These are phyloP conservation scores for Aphanomyces stellatus DNA, from an alignment of 352 stramenopile genomes.

Conservation along the genomic window DNA sequence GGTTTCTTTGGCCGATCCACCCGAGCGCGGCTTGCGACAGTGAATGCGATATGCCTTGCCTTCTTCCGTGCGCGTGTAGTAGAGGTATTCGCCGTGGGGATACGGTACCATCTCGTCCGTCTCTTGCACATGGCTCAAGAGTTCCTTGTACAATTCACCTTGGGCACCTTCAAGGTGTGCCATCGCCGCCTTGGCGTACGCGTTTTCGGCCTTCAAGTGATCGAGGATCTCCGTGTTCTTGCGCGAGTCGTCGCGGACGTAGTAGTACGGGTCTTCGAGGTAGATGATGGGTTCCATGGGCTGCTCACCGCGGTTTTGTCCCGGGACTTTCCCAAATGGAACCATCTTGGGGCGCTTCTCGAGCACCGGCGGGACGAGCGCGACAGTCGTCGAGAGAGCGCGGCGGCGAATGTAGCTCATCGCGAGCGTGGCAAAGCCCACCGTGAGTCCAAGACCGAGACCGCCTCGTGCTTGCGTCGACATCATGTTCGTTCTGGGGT, in stretches of 20 bases:
- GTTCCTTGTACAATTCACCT: slow-evolving; percentile 89
- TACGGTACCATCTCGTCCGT: slow-evolving; percentile 81
- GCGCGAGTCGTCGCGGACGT: slow-evolving; percentile 90
- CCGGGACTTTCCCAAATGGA: slow-evolving; percentile 63
- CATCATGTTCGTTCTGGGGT: background rate
- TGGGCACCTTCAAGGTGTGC: slow-evolving; percentile 72
- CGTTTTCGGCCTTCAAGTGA: slow-evolving; percentile 91
- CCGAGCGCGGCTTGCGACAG: slow-evolving; percentile 59
- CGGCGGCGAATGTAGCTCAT: background rate
- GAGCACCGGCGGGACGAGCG: slow-evolving; percentile 39
- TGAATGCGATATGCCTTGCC: slow-evolving; percentile 74
- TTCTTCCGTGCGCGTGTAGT: slow-evolving; percentile 86
- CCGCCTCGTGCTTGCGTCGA: background rate
- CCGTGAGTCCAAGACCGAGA: background rate
- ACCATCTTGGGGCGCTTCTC: slow-evolving; percentile 73
- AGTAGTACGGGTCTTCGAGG: slow-evolving; percentile 93
- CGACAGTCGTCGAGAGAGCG: background rate
- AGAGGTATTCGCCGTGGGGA: slow-evolving; percentile 69
- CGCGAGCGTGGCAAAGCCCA: background rate
- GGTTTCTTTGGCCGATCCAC: slow-evolving; percentile 60
- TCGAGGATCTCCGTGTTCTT: slow-evolving; percentile 88
- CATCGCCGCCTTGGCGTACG: slow-evolving; percentile 84
- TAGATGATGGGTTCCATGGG: slow-evolving; percentile 86
- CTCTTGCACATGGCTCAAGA: slow-evolving; percentile 87
- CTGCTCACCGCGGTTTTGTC: slow-evolving; percentile 69